These are phyloP conservation scores for Colletotrichum coccodes DNA, from an alignment of 2,329 filamentous ascomycete species.

Conservation along the genomic window DNA sequence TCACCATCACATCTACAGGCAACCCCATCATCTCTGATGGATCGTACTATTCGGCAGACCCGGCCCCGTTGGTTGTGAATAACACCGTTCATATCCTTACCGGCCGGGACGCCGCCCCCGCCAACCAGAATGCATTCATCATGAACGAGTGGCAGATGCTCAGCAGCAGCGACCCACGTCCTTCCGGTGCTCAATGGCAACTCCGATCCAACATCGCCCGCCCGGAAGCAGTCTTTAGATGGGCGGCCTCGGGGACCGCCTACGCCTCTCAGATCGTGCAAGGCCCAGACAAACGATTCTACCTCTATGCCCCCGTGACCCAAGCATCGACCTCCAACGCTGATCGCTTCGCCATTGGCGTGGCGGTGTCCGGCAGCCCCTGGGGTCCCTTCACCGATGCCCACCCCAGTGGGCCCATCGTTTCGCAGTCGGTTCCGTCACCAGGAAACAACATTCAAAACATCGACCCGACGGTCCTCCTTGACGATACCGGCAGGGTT, in stretches of 20 bases:
- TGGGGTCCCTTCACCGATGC: slow-evolving; percentile 48
- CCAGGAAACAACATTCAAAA: slow-evolving; percentile 48
- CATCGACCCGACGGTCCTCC: slow-evolving; percentile 52
- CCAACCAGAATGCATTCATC: slow-evolving; percentile 43
- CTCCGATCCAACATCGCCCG: slow-evolving; percentile 42
- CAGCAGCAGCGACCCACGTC: slow-evolving; percentile 39
- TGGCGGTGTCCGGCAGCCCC: slow-evolving; percentile 45
- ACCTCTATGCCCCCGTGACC: slow-evolving; percentile 48
- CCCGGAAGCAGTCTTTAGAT: slow-evolving; percentile 45
- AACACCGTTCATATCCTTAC: slow-evolving; percentile 49
- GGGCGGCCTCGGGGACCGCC: slow-evolving; percentile 46
- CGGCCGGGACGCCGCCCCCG: slow-evolving; percentile 44
- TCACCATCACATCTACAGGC: slow-evolving; percentile 41
- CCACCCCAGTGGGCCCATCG: slow-evolving; percentile 45
- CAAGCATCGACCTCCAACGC: slow-evolving; percentile 38
- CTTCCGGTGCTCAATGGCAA: slow-evolving; percentile 44
- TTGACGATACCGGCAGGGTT: slow-evolving; percentile 54
- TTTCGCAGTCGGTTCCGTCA: slow-evolving; percentile 44
- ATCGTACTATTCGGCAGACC: slow-evolving; percentile 49
- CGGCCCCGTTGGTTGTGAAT: slow-evolving; percentile 48
- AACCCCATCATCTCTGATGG: slow-evolving; percentile 50
- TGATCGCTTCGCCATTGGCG: slow-evolving; percentile 50
- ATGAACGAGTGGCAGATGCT: slow-evolving; percentile 51
- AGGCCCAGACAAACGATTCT: slow-evolving; percentile 45
- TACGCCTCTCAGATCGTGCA: slow-evolving; percentile 48